Evolutionary conservation across 306 rosid genomes (phyloP).

Genomic region (Trifolium repens): DNA sequence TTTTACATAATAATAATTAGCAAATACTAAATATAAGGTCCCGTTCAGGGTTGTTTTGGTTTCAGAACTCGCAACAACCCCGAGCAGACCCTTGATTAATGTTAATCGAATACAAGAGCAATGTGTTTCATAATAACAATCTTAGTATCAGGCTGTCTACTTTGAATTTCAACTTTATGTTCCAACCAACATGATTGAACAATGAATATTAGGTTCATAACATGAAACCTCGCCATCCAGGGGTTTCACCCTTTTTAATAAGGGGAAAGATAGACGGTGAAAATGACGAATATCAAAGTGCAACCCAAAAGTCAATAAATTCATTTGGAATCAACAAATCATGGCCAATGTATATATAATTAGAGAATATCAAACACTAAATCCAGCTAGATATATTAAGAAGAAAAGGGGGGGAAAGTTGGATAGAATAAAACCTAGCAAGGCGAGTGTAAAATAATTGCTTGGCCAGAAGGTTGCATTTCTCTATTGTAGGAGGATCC

Average conservation of each 20-base stretch:
- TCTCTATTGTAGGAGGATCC: constrained; percentile 88
- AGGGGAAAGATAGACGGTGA: not conserved
- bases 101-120: not conserved
- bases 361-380: not conserved
- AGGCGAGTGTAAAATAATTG: constrained; percentile 90
- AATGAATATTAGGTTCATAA: constrained; percentile 20
- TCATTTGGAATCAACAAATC: constrained; percentile 1
- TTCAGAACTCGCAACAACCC: too few species aligned
- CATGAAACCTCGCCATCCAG: not conserved
- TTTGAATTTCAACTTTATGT: constrained; percentile 1
- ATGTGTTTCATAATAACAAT: not conserved
- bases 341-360: constrained; percentile 11
- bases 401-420: not conserved
- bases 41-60: too few species aligned
- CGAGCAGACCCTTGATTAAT: not conserved
- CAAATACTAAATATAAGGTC: not conserved
- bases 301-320: constrained; percentile 18
- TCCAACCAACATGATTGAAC: not conserved
- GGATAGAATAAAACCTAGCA: constrained; percentile 69
- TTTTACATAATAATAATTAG: not conserved
- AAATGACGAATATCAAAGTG: constrained; percentile 18
- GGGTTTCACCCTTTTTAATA: constrained; percentile 1
- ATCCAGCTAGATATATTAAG: constrained; percentile 24
- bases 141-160: not conserved
- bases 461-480: constrained; percentile 76